phyloP scores from a whole-genome alignment of 169 alveolate genomes.

The Neospora caninum region DNA sequence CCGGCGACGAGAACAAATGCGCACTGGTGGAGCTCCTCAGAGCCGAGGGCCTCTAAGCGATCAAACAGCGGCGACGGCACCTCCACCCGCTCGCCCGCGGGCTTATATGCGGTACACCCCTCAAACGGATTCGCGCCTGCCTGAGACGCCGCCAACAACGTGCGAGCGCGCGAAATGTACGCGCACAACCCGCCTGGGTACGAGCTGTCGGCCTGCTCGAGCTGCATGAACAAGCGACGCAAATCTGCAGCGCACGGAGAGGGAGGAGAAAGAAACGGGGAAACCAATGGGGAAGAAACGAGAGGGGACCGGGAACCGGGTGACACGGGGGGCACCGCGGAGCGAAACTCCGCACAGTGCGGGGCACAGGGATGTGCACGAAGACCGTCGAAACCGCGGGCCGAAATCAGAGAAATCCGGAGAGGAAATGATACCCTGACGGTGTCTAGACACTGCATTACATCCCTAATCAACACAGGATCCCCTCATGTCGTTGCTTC shows the following conservation, averaged over 20 bases:
- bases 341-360: too few species aligned
- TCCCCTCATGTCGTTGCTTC: too few species aligned
- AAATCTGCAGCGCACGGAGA: conserved; percentile 25
- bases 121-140: conserved; percentile 88
- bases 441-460: too few species aligned
- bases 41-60: conserved; percentile 54
- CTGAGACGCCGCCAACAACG: conserved; percentile 78
- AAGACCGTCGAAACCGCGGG: too few species aligned
- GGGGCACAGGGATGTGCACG: too few species aligned
- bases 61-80: conserved; percentile 28
- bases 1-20: conserved; percentile 96
- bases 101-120: conserved; percentile 86
- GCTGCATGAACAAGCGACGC: conserved; percentile 30
- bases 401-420: too few species aligned
- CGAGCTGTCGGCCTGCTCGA: conserved; percentile 56
- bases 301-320: background rate
- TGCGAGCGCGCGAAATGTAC: conserved; percentile 43
- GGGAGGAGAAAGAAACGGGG: background rate
- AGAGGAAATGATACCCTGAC: too few species aligned
- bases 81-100: conserved; percentile 77
- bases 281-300: background rate
- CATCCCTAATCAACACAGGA: too few species aligned
- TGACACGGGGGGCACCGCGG: too few species aligned
- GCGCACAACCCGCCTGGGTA: conserved; percentile 61
- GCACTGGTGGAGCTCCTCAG: conserved; percentile 51